Conservation (phyloP, 23 red algal species). For the Gracilaria vermiculophylla region DNA sequence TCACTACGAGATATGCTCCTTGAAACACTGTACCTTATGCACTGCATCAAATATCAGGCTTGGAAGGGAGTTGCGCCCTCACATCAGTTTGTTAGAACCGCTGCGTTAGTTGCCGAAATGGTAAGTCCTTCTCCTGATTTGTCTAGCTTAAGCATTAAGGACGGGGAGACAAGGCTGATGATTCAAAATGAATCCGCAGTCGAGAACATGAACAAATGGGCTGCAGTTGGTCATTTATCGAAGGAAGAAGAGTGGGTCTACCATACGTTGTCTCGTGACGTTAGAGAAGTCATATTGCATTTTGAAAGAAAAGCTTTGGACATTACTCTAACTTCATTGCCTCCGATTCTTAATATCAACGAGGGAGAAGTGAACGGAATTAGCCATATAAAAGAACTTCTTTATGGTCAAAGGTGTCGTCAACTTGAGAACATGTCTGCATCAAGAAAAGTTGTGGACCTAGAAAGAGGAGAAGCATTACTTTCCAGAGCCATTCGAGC, state of each 20-base stretch:
- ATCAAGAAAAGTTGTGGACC: not conserved
- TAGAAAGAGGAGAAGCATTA: not conserved
- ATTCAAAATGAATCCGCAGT: not conserved
- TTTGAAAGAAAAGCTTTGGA: not conserved
- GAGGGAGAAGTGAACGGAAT: not conserved
- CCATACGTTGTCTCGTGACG: not conserved
- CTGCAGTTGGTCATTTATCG: not conserved
- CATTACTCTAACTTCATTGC: not conserved
- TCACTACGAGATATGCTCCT: not conserved
- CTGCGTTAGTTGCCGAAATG: not conserved
- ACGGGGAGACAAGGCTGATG: not conserved
- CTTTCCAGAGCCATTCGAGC: not conserved
- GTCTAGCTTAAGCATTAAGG: not conserved
- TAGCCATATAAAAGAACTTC: not conserved
- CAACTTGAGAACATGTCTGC: not conserved
- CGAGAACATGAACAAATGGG: constrained; percentile 23
- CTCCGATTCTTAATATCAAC: not conserved
- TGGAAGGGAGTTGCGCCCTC: constrained; percentile 2
- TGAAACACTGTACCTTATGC: constrained; percentile 29
- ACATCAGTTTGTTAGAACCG: not conserved
- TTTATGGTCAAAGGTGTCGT: not conserved
- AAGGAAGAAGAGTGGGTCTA: constrained; percentile 57
- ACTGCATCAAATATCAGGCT: not conserved
- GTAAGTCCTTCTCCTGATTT: not conserved
- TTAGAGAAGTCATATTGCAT: constrained; percentile 12